These are phyloP conservation scores for Nidularia pulvinata DNA, from an alignment of 768 basidiomycete species.

Conservation along the genomic window DNA sequence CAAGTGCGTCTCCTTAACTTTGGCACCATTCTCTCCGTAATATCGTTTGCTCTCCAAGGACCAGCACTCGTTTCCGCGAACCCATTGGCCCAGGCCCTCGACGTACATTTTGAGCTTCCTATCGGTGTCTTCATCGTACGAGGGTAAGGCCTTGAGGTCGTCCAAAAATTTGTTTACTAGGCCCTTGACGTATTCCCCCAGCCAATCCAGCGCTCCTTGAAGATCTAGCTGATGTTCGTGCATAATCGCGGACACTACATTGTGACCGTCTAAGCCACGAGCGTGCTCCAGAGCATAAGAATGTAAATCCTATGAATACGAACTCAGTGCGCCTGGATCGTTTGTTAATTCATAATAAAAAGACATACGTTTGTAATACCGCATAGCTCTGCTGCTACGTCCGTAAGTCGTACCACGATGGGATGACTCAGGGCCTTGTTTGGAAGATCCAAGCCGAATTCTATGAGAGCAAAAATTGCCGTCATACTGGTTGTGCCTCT, in stretches of 20 bases:
- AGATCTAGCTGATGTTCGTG: constrained; percentile 25
- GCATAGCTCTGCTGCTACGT: constrained; percentile 50
- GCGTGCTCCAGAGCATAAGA: constrained; percentile 39
- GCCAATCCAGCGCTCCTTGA: constrained; percentile 33
- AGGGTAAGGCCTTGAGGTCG: constrained; percentile 23
- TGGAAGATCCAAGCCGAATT: constrained; percentile 57
- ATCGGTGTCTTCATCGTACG: constrained; percentile 29
- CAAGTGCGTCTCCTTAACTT: constrained; percentile 20
- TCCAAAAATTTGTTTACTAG: constrained; percentile 27
- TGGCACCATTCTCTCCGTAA: constrained; percentile 20
- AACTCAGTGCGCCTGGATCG: neutral
- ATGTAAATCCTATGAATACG: constrained; percentile 28
- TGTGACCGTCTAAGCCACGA: constrained; percentile 34
- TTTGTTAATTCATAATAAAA: constrained; percentile 1
- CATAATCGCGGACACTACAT: constrained; percentile 41
- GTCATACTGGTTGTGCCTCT: constrained; percentile 55
- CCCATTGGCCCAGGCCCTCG: constrained; percentile 35
- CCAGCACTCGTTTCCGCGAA: constrained; percentile 34
- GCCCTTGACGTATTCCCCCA: constrained; percentile 25
- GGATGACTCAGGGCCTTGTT: constrained; percentile 55
- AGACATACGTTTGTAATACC: constrained; percentile 24
- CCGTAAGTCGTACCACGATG: constrained; percentile 38
- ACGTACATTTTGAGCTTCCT: constrained; percentile 28
- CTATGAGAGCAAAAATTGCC: constrained; percentile 48
- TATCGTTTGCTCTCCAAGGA: constrained; percentile 41